Percentiles rank a stretch among this genome's conserved stretches.
Evolutionary conservation across 2,329 filamentous ascomycete genomes (phyloP).

Genomic region (Neofusicoccum parvum): DNA sequence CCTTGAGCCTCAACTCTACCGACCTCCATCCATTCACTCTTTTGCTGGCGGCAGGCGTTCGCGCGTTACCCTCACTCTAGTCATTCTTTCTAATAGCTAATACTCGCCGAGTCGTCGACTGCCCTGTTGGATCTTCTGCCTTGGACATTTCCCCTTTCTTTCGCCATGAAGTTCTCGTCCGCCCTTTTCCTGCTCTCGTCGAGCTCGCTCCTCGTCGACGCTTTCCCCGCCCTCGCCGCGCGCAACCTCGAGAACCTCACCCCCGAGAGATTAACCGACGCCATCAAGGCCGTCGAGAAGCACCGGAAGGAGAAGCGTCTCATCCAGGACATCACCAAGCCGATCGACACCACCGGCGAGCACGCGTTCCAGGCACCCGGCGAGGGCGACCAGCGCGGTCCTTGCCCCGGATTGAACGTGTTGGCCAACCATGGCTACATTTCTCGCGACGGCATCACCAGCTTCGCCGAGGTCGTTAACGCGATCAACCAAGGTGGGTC

Average conservation of each 20-base stretch:
- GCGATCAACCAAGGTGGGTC: constrained; percentile 17
- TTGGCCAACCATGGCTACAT: constrained; percentile 40
- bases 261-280: constrained; percentile 23
- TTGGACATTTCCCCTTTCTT: not conserved
- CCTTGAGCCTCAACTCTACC: constrained; percentile 10
- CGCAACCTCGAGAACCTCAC: constrained; percentile 22
- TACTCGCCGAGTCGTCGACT: not conserved
- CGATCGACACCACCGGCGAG: constrained; percentile 18
- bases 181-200: constrained; percentile 24
- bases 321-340: not conserved
- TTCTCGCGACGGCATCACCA: constrained; percentile 26
- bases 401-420: constrained; percentile 39
- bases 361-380: constrained; percentile 21
- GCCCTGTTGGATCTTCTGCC: not conserved
- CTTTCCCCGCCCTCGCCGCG: constrained; percentile 23
- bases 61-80: constrained; percentile 12
- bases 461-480: constrained; percentile 11
- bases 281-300: constrained; percentile 24
- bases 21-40: constrained; percentile 19
- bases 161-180: constrained; percentile 26
- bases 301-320: constrained; percentile 25
- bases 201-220: constrained; percentile 6
- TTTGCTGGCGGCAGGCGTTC: constrained; percentile 11
- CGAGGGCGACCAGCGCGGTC: constrained; percentile 27
- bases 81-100: constrained; percentile 17